These are phyloP conservation scores for Amanita pallidorosea DNA, from an alignment of 768 basidiomycete species.

Conservation along the genomic window DNA sequence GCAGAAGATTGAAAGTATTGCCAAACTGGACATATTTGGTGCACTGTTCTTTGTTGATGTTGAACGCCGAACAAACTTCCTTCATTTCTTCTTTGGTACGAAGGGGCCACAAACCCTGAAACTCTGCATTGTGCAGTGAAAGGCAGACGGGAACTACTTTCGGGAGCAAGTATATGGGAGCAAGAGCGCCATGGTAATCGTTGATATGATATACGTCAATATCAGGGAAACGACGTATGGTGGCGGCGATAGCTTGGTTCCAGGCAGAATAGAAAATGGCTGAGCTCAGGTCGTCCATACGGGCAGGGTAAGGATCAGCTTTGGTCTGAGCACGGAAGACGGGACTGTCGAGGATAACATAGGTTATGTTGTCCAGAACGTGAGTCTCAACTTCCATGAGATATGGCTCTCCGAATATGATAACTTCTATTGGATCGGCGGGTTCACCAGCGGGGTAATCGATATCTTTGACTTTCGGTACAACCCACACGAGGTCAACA, in stretches of 20 bases:
- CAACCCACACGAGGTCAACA: conserved; percentile 87
- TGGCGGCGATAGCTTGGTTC: conserved; percentile 94
- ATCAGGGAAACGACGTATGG: conserved; percentile 75
- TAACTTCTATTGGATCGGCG: conserved; percentile 89
- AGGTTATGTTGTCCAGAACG: conserved; percentile 89
- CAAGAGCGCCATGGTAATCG: conserved; percentile 91
- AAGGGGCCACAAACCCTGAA: conserved; percentile 94
- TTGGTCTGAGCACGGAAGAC: conserved; percentile 97
- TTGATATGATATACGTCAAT: conserved; percentile 95
- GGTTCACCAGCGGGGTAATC: conserved; percentile 90
- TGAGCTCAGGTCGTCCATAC: conserved; percentile 94
- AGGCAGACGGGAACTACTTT: conserved; percentile 86
- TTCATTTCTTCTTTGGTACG: conserved; percentile 98
- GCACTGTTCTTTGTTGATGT: conserved; percentile 92
- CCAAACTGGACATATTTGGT: conserved; percentile 97
- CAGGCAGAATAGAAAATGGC: conserved; percentile 98
- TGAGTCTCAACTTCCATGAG: conserved; percentile 95
- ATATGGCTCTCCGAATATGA: conserved; percentile 94
- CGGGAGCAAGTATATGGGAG: conserved; percentile 83
- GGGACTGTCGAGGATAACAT: conserved; percentile 86
- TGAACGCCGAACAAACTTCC: conserved; percentile 96
- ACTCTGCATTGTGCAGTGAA: conserved; percentile 94
- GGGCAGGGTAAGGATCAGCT: conserved; percentile 89
- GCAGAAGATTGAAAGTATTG: conserved; percentile 93
- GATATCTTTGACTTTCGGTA: conserved; percentile 91